A percentile compares a stretch with the other conserved stretches of the same genome.
Evolutionary conservation across 768 basidiomycete species (phyloP).

Genomic region (Termitomyces eurrhizus): DNA sequence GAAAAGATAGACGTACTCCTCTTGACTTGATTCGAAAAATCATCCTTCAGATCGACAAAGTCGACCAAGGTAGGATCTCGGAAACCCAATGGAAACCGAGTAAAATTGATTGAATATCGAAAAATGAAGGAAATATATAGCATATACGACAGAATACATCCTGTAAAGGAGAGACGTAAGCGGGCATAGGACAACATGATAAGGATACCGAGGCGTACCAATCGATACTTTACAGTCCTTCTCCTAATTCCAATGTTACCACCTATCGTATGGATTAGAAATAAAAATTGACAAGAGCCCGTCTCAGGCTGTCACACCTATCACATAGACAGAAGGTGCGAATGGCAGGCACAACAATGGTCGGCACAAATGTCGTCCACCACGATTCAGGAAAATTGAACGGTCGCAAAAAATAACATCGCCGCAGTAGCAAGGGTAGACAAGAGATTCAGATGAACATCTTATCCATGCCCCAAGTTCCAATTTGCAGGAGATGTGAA

Average conservation of each 20-base stretch:
- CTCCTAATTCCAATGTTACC: background rate
- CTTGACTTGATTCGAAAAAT: background rate
- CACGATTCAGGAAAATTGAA: background rate
- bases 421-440: background rate
- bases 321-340: background rate
- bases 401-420: background rate
- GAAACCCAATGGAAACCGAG: background rate
- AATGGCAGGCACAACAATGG: slow-evolving; percentile 1
- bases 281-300: background rate
- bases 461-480: background rate
- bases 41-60: background rate
- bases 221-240: background rate
- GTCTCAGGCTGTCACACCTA: background rate
- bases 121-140: slow-evolving; percentile 2
- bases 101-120: background rate
- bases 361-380: background rate
- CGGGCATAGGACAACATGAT: background rate
- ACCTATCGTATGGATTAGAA: background rate
- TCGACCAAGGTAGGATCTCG: background rate
- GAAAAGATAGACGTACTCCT: background rate
- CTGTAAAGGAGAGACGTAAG: background rate
- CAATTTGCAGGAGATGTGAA: background rate
- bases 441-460: background rate
- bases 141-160: background rate
- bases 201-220: slow-evolving; percentile 1